Percentiles rank a stretch among this genome's conserved stretches.
phyloP scores from a whole-genome alignment of 2,329 filamentous ascomycete species.

The Paecilomyces dactylethromorphus region DNA sequence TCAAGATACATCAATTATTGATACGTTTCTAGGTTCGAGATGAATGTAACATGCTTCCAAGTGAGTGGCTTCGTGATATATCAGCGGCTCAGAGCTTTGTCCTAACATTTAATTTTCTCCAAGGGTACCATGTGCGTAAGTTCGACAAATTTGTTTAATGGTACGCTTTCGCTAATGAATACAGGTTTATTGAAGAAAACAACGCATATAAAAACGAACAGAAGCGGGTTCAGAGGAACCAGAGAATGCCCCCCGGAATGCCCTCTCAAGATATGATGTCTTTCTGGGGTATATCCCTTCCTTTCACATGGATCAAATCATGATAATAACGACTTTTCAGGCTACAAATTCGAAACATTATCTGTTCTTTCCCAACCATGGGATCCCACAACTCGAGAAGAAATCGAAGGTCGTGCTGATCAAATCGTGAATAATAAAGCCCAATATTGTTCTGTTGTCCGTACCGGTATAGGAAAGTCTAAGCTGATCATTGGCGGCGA shows the following conservation, averaged over 20 bases:
- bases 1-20: slow-evolving; percentile 3
- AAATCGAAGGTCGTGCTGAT: slow-evolving; percentile 69
- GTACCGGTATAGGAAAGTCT: slow-evolving; percentile 73
- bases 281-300: slow-evolving; percentile 66
- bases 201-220: slow-evolving; percentile 63
- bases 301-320: background rate
- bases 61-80: slow-evolving; percentile 42
- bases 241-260: slow-evolving; percentile 44
- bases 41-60: slow-evolving; percentile 90
- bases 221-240: slow-evolving; percentile 51
- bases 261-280: slow-evolving; percentile 75
- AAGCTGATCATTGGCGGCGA: slow-evolving; percentile 81
- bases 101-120: slow-evolving; percentile 15
- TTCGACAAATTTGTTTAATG: slow-evolving; percentile 5
- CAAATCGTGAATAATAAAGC: slow-evolving; percentile 78
- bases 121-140: slow-evolving; percentile 50
- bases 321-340: slow-evolving; percentile 37
- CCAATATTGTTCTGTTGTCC: slow-evolving; percentile 92
- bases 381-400: slow-evolving; percentile 63
- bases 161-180: slow-evolving; percentile 8
- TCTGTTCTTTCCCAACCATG: slow-evolving; percentile 69
- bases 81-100: background rate
- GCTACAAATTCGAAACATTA: slow-evolving; percentile 94
- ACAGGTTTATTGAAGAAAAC: slow-evolving; percentile 88
- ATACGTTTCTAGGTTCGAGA: slow-evolving; percentile 64